A percentile compares a stretch with the other conserved stretches of the same genome.
Evolutionary conservation across 2,329 filamentous ascomycete species (phyloP).

Genomic region (Talaromyces rugulosus): DNA sequence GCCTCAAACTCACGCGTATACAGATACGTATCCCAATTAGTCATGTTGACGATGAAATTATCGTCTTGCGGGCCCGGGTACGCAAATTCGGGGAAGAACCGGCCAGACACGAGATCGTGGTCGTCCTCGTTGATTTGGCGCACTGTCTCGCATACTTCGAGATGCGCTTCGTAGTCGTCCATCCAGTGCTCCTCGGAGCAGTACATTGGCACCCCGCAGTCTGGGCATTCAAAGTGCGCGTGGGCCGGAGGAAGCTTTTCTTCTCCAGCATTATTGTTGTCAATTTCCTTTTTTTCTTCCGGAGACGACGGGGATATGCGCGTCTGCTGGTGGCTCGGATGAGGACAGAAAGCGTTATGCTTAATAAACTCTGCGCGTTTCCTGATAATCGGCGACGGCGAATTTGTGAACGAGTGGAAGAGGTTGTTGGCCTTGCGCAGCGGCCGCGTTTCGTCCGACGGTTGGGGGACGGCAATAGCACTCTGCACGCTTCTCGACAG

Average conservation of each 20-base stretch:
- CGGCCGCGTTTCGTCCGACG: constrained; percentile 24
- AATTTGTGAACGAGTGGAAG: constrained; percentile 87
- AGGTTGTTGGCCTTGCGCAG: constrained; percentile 71
- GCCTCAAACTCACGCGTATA: constrained; percentile 90
- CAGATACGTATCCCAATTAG: constrained; percentile 95
- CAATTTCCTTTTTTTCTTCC: constrained; percentile 48
- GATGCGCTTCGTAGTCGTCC: constrained; percentile 87
- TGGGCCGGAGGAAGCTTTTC: constrained; percentile 66
- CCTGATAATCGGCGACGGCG: constrained; percentile 83
- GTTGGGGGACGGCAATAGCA: constrained; percentile 18
- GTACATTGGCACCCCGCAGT: constrained; percentile 90
- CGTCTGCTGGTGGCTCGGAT: constrained; percentile 78
- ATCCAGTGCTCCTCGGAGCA: constrained; percentile 95
- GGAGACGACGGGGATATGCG: constrained; percentile 64
- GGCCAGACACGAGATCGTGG: constrained; percentile 84
- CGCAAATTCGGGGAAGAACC: constrained; percentile 89
- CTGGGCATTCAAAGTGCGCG: constrained; percentile 90
- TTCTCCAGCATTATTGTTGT: constrained; percentile 1
- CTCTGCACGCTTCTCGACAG: constrained; percentile 22
- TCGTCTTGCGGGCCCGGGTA: constrained; percentile 88
- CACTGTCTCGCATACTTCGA: constrained; percentile 88
- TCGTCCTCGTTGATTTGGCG: constrained; percentile 97
- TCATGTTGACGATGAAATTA: constrained; percentile 92
- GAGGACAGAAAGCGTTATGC: constrained; percentile 89
- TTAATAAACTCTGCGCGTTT: constrained; percentile 85